These are phyloP conservation scores for Oldenlandia corymbosa DNA, from an alignment of 257 asterid genomes.

Conservation along the genomic window DNA sequence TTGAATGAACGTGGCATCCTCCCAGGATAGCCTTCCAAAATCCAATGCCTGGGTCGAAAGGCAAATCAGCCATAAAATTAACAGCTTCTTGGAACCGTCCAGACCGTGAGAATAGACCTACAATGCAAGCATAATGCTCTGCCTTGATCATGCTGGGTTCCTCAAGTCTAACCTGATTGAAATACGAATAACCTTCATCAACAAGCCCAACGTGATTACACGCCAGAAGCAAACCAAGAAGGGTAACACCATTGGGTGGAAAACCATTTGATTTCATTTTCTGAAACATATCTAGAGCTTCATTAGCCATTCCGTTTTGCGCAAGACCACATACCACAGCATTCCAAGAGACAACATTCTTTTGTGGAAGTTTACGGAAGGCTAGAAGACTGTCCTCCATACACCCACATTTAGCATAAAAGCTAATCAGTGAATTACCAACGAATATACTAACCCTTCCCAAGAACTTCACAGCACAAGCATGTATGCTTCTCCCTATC, in stretches of 20 bases:
- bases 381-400: constrained; percentile 53
- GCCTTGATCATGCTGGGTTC: constrained; percentile 36
- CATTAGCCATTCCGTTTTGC: constrained; percentile 64
- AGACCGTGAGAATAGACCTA: constrained; percentile 66
- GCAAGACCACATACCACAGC: constrained; percentile 78
- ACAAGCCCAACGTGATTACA: constrained; percentile 70
- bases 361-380: constrained; percentile 34
- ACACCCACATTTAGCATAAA: constrained; percentile 83
- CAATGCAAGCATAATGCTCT: constrained; percentile 83
- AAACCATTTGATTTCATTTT: constrained; percentile 39
- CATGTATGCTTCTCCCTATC: constrained; percentile 78
- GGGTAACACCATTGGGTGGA: constrained; percentile 52
- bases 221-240: constrained; percentile 63
- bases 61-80: constrained; percentile 52
- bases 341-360: constrained; percentile 73
- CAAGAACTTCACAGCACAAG: constrained; percentile 69
- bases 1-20: constrained; percentile 69
- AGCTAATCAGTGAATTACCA: constrained; percentile 62
- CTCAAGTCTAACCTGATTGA: constrained; percentile 36
- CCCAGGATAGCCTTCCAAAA: constrained; percentile 90
- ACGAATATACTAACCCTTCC: constrained; percentile 45
- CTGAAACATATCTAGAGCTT: constrained; percentile 38
- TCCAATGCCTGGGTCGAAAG: constrained; percentile 75
- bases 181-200: constrained; percentile 48
- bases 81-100: constrained; percentile 68